Evolutionary conservation across 2,329 filamentous ascomycete species (phyloP).

Genomic region (Hirsutella minnesotensis): DNA sequence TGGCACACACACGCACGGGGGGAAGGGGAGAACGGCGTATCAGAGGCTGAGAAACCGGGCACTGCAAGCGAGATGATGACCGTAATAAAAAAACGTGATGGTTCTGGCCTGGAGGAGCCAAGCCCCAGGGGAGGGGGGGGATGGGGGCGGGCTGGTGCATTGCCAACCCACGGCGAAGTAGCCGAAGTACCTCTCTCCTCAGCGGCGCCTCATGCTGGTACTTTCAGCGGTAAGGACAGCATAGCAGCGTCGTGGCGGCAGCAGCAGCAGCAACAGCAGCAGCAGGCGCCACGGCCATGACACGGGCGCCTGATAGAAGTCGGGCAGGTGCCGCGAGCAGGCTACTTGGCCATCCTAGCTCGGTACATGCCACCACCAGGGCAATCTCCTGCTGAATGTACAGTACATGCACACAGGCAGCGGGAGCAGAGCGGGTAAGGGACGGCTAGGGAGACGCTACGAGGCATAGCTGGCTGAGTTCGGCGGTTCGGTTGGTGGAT

Average conservation of each 20-base stretch:
- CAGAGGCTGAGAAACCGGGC: conserved; percentile 34
- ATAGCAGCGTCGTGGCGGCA: background rate
- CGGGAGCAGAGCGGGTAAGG: background rate
- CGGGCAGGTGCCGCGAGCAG: too few relatives aligned
- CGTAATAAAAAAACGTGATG: conserved; percentile 27
- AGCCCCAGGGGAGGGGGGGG: conserved; percentile 9
- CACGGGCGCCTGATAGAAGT: too few relatives aligned
- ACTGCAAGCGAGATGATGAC: conserved; percentile 42
- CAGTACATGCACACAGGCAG: background rate
- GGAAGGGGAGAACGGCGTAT: conserved; percentile 21
- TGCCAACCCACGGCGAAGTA: too few relatives aligned
- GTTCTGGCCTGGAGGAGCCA: conserved; percentile 6
- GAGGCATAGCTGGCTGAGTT: background rate
- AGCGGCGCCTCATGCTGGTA: background rate
- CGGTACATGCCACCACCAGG: too few relatives aligned
- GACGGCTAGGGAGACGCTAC: background rate
- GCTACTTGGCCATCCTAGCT: too few relatives aligned
- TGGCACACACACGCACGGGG: background rate
- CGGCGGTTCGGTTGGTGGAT: background rate
- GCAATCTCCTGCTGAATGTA: background rate
- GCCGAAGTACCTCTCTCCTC: too few relatives aligned
- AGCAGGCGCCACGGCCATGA: too few relatives aligned
- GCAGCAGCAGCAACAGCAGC: background rate
- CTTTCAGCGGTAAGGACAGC: background rate
- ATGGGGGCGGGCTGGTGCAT: conserved; percentile 19